Conservation (phyloP, 805 yeast species). For the Schizosaccharomyces cryophilus region DNA sequence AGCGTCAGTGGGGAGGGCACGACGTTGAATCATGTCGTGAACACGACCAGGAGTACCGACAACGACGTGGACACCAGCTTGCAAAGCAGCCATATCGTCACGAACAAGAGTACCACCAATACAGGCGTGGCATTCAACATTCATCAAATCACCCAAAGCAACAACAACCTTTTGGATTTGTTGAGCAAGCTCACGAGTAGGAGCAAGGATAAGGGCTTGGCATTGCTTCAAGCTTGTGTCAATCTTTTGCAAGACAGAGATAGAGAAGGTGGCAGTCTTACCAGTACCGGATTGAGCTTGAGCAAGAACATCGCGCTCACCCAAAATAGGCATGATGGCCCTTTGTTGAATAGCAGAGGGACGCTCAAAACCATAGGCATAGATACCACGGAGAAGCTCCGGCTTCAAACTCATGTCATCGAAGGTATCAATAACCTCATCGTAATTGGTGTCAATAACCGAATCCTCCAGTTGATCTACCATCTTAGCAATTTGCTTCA, state of each 20-base stretch:
- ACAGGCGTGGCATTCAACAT: slow-evolving; percentile 81
- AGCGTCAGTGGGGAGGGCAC: slow-evolving; percentile 55
- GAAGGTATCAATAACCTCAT: slow-evolving; percentile 30
- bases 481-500: not conserved
- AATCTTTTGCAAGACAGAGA: slow-evolving; percentile 33
- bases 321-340: slow-evolving; percentile 55
- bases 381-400: slow-evolving; percentile 31
- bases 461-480: slow-evolving; percentile 27
- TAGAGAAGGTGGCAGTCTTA: slow-evolving; percentile 70
- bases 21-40: slow-evolving; percentile 79
- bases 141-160: slow-evolving; percentile 75
- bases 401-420: slow-evolving; percentile 12
- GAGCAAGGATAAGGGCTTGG: slow-evolving; percentile 85
- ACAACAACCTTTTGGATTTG: slow-evolving; percentile 87
- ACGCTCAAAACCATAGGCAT: slow-evolving; percentile 56
- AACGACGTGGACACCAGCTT: slow-evolving; percentile 72
- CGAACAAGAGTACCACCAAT: slow-evolving; percentile 87
- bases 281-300: slow-evolving; percentile 85
- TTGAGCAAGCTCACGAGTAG: slow-evolving; percentile 90
- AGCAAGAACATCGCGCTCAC: slow-evolving; percentile 50
- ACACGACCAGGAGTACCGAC: slow-evolving; percentile 99
- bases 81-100: slow-evolving; percentile 67
- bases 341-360: slow-evolving; percentile 68
- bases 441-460: slow-evolving; percentile 75
- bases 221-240: slow-evolving; percentile 50